These are phyloP conservation scores for Phytophthora pistaciae DNA, from an alignment of 352 stramenopile species.

Conservation along the genomic window DNA sequence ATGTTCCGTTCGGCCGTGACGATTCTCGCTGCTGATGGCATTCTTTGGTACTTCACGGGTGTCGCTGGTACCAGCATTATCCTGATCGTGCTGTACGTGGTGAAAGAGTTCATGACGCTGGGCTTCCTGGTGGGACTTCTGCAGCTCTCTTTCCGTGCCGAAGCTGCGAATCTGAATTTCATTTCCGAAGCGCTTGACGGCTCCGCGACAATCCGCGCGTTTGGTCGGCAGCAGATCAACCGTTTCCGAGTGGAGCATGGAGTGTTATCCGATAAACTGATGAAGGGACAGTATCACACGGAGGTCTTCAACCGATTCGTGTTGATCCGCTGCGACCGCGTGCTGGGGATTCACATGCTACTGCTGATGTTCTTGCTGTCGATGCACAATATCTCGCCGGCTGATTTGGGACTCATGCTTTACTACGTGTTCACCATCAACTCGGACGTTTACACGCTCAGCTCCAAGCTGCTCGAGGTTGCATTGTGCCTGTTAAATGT, in stretches of 20 bases:
- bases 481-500: slow-evolving; percentile 46
- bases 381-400: slow-evolving; percentile 40
- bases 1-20: slow-evolving; percentile 43
- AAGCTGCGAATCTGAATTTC: slow-evolving; percentile 51
- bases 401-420: slow-evolving; percentile 51
- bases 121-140: slow-evolving; percentile 41
- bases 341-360: slow-evolving; percentile 47
- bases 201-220: slow-evolving; percentile 44
- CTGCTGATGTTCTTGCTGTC: slow-evolving; percentile 45
- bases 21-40: slow-evolving; percentile 36
- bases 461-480: slow-evolving; percentile 37
- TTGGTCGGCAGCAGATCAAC: slow-evolving; percentile 39
- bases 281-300: slow-evolving; percentile 34
- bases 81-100: slow-evolving; percentile 46
- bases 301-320: slow-evolving; percentile 46
- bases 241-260: slow-evolving; percentile 44
- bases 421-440: slow-evolving; percentile 60
- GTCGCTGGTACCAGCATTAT: slow-evolving; percentile 37
- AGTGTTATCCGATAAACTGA: slow-evolving; percentile 42
- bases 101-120: slow-evolving; percentile 46
- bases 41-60: slow-evolving; percentile 50
- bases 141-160: slow-evolving; percentile 43
- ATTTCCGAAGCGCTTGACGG: slow-evolving; percentile 54
- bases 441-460: slow-evolving; percentile 47
- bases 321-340: slow-evolving; percentile 43